Evolutionary conservation across 177 flowering plant genomes (phyloP).

Genomic region (Vitis hybrid): DNA sequence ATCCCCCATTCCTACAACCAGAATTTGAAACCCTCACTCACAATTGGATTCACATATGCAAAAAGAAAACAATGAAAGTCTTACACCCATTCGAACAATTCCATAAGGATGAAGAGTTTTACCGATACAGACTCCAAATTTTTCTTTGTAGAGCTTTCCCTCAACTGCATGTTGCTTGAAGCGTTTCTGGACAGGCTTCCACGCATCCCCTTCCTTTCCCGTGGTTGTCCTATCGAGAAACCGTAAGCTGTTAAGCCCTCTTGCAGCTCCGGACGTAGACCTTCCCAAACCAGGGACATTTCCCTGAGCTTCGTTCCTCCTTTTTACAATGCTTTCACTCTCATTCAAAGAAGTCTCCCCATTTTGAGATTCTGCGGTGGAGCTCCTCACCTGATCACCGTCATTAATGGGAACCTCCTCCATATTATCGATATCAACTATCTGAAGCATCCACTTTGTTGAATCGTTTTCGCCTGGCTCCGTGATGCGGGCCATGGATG

Average conservation of each 20-base stretch:
- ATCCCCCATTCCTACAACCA: constrained; percentile 75
- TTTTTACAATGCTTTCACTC: constrained; percentile 20
- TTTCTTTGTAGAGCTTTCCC: constrained; percentile 57
- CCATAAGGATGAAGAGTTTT: constrained; percentile 3
- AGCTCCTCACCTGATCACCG: not conserved
- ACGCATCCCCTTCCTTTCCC: constrained; percentile 73
- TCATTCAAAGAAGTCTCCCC: constrained; percentile 11
- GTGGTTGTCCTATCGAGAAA: constrained; percentile 65
- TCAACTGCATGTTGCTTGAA: constrained; percentile 52
- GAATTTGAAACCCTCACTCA: not conserved
- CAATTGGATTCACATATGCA: not conserved
- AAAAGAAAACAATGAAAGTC: no score
- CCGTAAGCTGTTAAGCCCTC: constrained; percentile 63
- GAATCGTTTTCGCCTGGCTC: constrained; percentile 9
- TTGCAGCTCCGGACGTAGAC: constrained; percentile 38
- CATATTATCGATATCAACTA: constrained; percentile 26
- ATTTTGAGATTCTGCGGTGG: not conserved
- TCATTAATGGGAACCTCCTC: constrained; percentile 18
- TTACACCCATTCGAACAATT: not conserved
- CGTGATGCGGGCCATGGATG: not conserved
- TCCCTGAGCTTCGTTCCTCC: constrained; percentile 12
- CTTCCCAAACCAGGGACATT: constrained; percentile 26
- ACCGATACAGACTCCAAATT: constrained; percentile 90
- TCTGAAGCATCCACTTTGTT: constrained; percentile 36
- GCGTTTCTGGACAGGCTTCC: constrained; percentile 72